Base-by-base conservation (phyloP, 208 protist genomes). In the Trypanosoma conorhini region DNA sequence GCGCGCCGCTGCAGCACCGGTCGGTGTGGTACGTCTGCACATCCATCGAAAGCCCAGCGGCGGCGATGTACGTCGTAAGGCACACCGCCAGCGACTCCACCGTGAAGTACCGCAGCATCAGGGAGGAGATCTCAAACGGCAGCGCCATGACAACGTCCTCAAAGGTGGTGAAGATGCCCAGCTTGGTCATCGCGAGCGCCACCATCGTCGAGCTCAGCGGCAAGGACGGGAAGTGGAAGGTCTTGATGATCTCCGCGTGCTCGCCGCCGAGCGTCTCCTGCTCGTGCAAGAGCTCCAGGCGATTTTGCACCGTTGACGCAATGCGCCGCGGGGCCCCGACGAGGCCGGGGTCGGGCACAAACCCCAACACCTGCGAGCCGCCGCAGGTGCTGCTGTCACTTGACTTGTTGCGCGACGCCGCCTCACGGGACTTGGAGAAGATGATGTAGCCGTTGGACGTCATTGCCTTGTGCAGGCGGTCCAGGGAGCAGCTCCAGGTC, bases 381-480 rank as follows among this genome's bases (percentile, higher is more conserved):
- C 62, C 60, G 38, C 70, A 75, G 51, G 70, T 64, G 31, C 62
- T 67, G 44, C 62, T 67, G 0, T 64, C 56, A 57, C 65, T 70
- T 26, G 72, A 70, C 59, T 66, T 67, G 26, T 51, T 61, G 42
- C 58, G 74, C 52, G 56, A 61, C 60, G 33, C 56, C 15, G 57
- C 56, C 22, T 59, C 70, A 24, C 61, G 64, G 21, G 60, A 67
- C 55, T 89, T 88, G n/a, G 85, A 91, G 72, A 94, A 91, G 30
- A 96, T 81, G 52, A 96, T 82, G 66, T 95, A 96, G 19, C 91
- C 91, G 63, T 83, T 86, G 26, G 84, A 88, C 21, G 89, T 96
- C 70, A 96, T 93, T 52, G 88, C 86, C 78, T 88, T 91, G 80
- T 96, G 91, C 61, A 96, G 77, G 31, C 91, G 85, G 46, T 96